Evolutionary conservation across 257 asterid species (phyloP).

Genomic region (Marsdenia floribunda): DNA sequence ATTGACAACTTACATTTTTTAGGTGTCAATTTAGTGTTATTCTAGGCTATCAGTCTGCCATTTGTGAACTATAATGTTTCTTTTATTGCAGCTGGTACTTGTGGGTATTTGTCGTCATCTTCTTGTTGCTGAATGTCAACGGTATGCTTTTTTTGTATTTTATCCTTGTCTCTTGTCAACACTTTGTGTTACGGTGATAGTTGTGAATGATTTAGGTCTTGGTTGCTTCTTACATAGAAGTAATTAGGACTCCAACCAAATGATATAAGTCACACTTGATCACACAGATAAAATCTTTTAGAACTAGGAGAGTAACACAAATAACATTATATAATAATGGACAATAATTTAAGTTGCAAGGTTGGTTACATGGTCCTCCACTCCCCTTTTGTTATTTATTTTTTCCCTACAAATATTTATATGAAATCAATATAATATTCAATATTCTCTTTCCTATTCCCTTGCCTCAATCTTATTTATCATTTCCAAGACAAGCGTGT

Average conservation of each 20-base stretch:
- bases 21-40: not conserved
- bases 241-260: not conserved
- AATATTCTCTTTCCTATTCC: not conserved
- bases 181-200: slow-evolving; percentile 47
- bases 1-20: not conserved
- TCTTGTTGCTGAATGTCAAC: slow-evolving; percentile 70
- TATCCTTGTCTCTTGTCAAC: slow-evolving; percentile 4
- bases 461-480: not conserved
- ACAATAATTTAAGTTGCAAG: not conserved
- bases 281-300: not conserved
- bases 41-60: slow-evolving; percentile 6
- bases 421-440: too few species aligned
- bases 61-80: slow-evolving; percentile 10
- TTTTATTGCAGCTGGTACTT: slow-evolving; percentile 83
- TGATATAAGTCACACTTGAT: not conserved
- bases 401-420: not conserved
- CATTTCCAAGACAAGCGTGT: not conserved
- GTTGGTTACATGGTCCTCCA: not conserved
- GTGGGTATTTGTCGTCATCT: slow-evolving; percentile 85
- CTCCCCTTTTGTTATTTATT: too few species aligned
- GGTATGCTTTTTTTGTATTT: slow-evolving; percentile 47
- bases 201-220: slow-evolving; percentile 76
- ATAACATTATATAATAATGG: not conserved
- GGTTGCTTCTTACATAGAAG: slow-evolving; percentile 51
- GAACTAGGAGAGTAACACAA: not conserved